Percentiles rank a stretch among this genome's conserved stretches.
Evolutionary conservation across 306 rosid genomes (phyloP).

Genomic region (Dryas octopetala): DNA sequence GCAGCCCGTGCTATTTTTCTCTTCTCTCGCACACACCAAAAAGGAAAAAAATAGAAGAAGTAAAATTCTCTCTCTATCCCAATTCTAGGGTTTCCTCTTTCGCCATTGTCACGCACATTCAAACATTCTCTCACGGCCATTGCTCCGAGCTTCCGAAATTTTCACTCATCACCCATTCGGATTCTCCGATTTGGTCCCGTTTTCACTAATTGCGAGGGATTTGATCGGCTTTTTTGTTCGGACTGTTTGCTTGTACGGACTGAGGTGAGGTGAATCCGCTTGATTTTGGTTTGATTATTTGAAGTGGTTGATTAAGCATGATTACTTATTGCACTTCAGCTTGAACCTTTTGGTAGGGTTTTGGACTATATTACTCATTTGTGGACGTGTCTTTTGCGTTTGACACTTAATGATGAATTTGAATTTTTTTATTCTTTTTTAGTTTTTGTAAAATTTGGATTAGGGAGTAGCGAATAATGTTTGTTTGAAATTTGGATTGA

Average conservation of each 20-base stretch:
- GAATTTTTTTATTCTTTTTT: background rate
- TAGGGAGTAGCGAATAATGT: background rate
- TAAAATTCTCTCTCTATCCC: conserved; percentile 16
- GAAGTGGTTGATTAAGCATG: background rate
- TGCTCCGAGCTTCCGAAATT: conserved; percentile 6
- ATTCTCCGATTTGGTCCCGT: background rate
- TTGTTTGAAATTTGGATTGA: background rate
- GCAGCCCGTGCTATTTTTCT: too few relatives aligned
- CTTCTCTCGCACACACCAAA: background rate
- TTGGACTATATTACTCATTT: background rate
- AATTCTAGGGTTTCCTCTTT: conserved; percentile 31
- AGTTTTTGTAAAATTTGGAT: background rate
- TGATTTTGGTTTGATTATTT: conserved; percentile 16
- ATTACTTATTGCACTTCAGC: background rate
- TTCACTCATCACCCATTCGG: background rate
- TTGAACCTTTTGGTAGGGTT: background rate
- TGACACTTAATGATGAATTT: background rate
- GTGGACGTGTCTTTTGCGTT: background rate
- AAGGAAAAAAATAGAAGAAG: background rate
- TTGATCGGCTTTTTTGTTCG: background rate
- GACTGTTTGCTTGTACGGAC: background rate
- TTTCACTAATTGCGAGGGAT: background rate
- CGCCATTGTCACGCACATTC: conserved; percentile 20
- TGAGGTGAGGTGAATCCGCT: conserved; percentile 25
- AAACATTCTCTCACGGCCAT: background rate